phyloP scores from a whole-genome alignment of 2,329 filamentous ascomycete genomes.

The Trichoderma afroharzianum region DNA sequence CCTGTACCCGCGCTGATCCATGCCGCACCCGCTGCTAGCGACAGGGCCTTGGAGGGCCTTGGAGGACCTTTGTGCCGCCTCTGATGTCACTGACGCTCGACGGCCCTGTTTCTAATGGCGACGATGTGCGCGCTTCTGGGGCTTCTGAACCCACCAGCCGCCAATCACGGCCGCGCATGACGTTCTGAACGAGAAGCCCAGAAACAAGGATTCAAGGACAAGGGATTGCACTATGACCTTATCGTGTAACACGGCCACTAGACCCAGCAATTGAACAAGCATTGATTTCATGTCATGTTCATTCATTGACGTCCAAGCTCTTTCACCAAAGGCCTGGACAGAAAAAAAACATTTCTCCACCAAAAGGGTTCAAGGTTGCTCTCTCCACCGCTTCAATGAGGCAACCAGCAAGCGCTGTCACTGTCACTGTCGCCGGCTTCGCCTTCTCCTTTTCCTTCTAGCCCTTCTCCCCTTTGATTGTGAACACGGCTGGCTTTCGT shows the following conservation, averaged over 20 bases:
- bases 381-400: conserved; percentile 11
- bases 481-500: not conserved
- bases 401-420: not conserved
- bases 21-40: conserved; percentile 13
- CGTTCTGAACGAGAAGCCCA: not conserved
- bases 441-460: conserved; percentile 5
- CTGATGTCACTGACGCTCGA: conserved; percentile 16
- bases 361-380: not conserved
- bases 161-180: conserved; percentile 8
- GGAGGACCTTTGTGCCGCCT: conserved; percentile 4
- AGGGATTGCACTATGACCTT: not conserved
- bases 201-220: not conserved
- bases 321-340: not conserved
- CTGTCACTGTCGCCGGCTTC: not conserved
- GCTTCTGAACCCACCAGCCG: not conserved
- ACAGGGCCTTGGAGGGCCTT: not conserved
- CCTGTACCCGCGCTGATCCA: conserved; percentile 17
- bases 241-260: not conserved
- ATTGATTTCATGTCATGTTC: not conserved
- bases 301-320: not conserved
- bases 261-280: not conserved
- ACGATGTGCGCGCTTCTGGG: not conserved
- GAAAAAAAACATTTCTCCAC: not conserved
- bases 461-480: not conserved
- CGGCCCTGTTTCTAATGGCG: not conserved